Evolutionary conservation across 495 filamentous ascomycete species (phyloP).

Genomic region (Paragyromitra xinjiangensis): DNA sequence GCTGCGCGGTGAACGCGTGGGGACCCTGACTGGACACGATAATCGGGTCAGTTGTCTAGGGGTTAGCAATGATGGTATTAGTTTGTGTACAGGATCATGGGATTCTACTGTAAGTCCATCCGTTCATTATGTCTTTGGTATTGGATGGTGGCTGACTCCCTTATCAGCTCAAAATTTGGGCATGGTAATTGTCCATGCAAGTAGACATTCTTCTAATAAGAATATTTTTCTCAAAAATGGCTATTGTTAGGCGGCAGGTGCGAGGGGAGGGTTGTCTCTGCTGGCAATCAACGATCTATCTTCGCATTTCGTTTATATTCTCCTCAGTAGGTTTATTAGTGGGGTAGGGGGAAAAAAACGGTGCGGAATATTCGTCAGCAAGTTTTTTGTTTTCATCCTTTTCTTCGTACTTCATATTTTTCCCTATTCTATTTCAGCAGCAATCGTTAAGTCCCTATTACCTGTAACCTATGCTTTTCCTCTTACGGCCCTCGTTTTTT

Average conservation of each 20-base stretch:
- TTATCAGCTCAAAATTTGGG: conserved; percentile 56
- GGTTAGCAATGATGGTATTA: conserved; percentile 98
- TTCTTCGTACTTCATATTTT: conserved; percentile 32
- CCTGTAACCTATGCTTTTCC: conserved; percentile 49
- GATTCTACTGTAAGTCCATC: conserved; percentile 85
- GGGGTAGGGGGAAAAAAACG: conserved; percentile 25
- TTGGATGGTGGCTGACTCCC: conserved; percentile 26
- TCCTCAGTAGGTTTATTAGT: conserved; percentile 48
- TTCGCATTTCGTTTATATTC: conserved; percentile 50
- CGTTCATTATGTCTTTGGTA: not conserved
- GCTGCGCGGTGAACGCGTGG: conserved; percentile 94
- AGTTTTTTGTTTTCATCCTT: conserved; percentile 41
- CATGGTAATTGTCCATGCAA: conserved; percentile 44
- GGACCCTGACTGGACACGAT: conserved; percentile 94
- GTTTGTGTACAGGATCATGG: conserved; percentile 99
- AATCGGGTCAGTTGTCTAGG: conserved; percentile 98
- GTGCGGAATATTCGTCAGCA: conserved; percentile 46
- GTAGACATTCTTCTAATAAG: conserved; percentile 28
- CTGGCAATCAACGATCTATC: conserved; percentile 50
- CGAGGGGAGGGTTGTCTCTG: conserved; percentile 48
- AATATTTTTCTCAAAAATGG: conserved; percentile 44
- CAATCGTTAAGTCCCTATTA: conserved; percentile 48
- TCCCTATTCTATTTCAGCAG: conserved; percentile 37
- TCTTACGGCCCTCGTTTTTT: conserved; percentile 37
- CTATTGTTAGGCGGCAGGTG: conserved; percentile 37